Evolutionary conservation across 805 yeast species (phyloP).

Genomic region (Ogataea dorogensis): DNA sequence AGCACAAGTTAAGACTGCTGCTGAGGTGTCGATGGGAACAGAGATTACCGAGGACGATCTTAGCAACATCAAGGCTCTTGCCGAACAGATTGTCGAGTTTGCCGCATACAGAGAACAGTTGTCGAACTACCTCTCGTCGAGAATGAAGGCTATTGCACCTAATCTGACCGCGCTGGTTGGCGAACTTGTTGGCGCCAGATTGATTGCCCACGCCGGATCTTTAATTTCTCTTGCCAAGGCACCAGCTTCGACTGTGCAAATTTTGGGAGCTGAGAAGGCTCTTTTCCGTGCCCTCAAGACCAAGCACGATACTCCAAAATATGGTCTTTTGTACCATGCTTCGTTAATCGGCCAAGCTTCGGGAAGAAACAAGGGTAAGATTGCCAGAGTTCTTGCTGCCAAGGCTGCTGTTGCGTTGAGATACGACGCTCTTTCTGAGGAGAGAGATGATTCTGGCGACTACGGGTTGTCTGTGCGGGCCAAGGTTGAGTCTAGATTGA

Average conservation of each 20-base stretch:
- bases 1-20: slow-evolving; percentile 89
- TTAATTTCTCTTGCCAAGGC: slow-evolving; percentile 93
- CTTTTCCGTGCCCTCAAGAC: slow-evolving; percentile 97
- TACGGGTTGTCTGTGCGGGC: slow-evolving; percentile 88
- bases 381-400: slow-evolving; percentile 97
- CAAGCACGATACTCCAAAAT: slow-evolving; percentile 97
- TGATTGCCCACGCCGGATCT: slow-evolving; percentile 97
- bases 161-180: slow-evolving; percentile 94
- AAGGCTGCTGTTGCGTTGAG: slow-evolving; percentile 96
- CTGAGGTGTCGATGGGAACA: slow-evolving; percentile 99
- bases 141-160: slow-evolving; percentile 99
- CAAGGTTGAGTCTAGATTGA: slow-evolving; percentile 90
- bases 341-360: slow-evolving; percentile 97
- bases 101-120: slow-evolving; percentile 96
- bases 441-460: slow-evolving; percentile 93
- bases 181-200: slow-evolving; percentile 96
- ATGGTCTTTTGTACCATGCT: slow-evolving; percentile 95
- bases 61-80: slow-evolving; percentile 82
- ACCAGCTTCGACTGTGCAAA: slow-evolving; percentile 98
- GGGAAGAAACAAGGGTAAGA: slow-evolving; percentile 97
- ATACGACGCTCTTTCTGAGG: slow-evolving; percentile 96
- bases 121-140: slow-evolving; percentile 82
- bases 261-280: slow-evolving; percentile 98
- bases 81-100: slow-evolving; percentile 94
- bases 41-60: slow-evolving; percentile 93